Percentiles rank a stretch among this genome's conserved stretches.
Conservation (phyloP, 139 green algal genomes). For the Parachlorella kessleri region DNA sequence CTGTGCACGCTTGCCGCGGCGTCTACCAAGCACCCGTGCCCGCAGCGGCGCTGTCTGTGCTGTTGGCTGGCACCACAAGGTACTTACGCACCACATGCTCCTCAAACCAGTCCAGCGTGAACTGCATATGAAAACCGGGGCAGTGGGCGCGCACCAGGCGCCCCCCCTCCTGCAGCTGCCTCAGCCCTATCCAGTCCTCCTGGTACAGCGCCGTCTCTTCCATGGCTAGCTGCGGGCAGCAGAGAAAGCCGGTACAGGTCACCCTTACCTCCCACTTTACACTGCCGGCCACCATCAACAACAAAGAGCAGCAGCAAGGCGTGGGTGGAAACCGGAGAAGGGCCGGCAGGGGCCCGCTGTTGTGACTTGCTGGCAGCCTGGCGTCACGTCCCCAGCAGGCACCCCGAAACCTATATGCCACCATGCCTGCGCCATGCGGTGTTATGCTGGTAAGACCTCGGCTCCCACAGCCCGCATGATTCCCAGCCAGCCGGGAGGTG, state of each 20-base stretch:
- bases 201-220: constrained; percentile 48
- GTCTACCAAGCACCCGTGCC: too few relatives aligned
- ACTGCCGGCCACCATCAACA: too few relatives aligned
- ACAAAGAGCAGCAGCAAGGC: too few relatives aligned
- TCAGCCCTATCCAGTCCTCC: constrained; percentile 75
- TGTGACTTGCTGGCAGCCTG: too few relatives aligned
- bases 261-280: neutral
- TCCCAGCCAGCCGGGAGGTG: too few relatives aligned
- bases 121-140: constrained; percentile 81
- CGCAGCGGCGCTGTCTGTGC: too few relatives aligned
- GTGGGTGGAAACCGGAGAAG: neutral
- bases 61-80: constrained; percentile 46
- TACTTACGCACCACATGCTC: constrained; percentile 59
- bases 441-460: too few relatives aligned
- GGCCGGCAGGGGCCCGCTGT: neutral
- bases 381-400: too few relatives aligned
- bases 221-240: constrained; percentile 16
- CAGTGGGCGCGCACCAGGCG: constrained; percentile 43
- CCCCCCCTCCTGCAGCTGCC: constrained; percentile 61
- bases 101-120: constrained; percentile 76
- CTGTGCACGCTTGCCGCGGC: too few relatives aligned
- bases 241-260: neutral
- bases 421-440: too few relatives aligned
- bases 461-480: too few relatives aligned
- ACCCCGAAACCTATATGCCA: too few relatives aligned